phyloP scores from a whole-genome alignment of 768 basidiomycete genomes.

The Tubosaeta brunneosetosa region DNA sequence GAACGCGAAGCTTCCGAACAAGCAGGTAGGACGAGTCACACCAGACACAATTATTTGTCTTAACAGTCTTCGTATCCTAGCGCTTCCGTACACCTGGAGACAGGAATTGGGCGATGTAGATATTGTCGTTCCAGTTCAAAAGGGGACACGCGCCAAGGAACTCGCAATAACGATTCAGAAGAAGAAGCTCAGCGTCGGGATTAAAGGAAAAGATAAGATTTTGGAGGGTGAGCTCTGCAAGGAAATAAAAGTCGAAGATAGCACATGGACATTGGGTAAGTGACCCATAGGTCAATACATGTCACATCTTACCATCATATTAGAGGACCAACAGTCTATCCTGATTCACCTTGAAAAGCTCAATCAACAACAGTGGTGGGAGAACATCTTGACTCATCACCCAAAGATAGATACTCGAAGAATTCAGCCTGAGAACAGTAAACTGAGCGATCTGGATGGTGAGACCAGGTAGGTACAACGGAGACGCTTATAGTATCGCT shows the following conservation, averaged over 20 bases:
- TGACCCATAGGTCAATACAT: neutral
- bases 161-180: constrained; percentile 72
- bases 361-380: constrained; percentile 94
- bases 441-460: constrained; percentile 91
- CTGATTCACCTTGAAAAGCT: constrained; percentile 81
- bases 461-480: constrained; percentile 73
- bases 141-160: constrained; percentile 79
- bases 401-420: constrained; percentile 96
- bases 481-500: constrained; percentile 1
- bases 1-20: constrained; percentile 76
- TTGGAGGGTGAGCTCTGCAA: constrained; percentile 88
- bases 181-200: constrained; percentile 73
- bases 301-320: constrained; percentile 4
- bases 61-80: constrained; percentile 35
- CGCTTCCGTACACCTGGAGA: constrained; percentile 86
- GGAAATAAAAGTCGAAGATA: constrained; percentile 94
- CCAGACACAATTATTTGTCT: constrained; percentile 11
- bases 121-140: constrained; percentile 75
- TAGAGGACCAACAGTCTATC: constrained; percentile 75
- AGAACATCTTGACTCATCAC: constrained; percentile 90
- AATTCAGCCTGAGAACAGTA: constrained; percentile 93
- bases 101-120: constrained; percentile 89
- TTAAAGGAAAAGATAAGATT: constrained; percentile 85
- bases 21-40: constrained; percentile 54
- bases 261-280: constrained; percentile 93